Percentiles rank a stretch among this genome's conserved stretches.
Conservation (phyloP, 2,329 filamentous ascomycete genomes). For the Ophiostoma himal-ulmi region DNA sequence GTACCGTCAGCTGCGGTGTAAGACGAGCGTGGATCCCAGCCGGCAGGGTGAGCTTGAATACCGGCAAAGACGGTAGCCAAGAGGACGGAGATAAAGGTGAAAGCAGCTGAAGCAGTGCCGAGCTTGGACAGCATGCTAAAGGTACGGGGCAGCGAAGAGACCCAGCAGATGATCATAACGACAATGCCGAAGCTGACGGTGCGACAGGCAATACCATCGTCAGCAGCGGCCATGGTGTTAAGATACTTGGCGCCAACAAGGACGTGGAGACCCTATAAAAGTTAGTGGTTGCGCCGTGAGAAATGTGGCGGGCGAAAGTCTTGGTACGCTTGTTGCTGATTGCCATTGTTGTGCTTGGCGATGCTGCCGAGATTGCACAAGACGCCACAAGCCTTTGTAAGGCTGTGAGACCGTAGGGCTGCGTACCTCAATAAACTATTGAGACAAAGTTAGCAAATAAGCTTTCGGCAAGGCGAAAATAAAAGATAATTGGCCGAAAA, state of each 20-base stretch:
- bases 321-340: background rate
- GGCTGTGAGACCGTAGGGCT: background rate
- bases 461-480: background rate
- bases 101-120: conserved; percentile 72
- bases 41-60: conserved; percentile 66
- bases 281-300: conserved; percentile 12
- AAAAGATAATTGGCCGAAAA: background rate
- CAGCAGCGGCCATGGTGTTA: conserved; percentile 74
- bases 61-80: conserved; percentile 77
- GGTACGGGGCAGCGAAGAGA: conserved; percentile 77
- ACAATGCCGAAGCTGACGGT: conserved; percentile 76
- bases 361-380: conserved; percentile 26
- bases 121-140: conserved; percentile 75
- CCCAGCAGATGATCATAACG: conserved; percentile 66
- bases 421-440: conserved; percentile 64
- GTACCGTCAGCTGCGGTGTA: conserved; percentile 33
- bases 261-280: conserved; percentile 65
- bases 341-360: background rate
- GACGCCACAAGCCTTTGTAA: background rate
- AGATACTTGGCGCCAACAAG: conserved; percentile 80
- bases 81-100: conserved; percentile 85
- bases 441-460: conserved; percentile 9
- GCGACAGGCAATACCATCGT: conserved; percentile 58
- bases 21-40: conserved; percentile 49
- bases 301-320: background rate